Conservation (phyloP, 2,329 filamentous ascomycete species). For the Cercospora nicotianae region DNA sequence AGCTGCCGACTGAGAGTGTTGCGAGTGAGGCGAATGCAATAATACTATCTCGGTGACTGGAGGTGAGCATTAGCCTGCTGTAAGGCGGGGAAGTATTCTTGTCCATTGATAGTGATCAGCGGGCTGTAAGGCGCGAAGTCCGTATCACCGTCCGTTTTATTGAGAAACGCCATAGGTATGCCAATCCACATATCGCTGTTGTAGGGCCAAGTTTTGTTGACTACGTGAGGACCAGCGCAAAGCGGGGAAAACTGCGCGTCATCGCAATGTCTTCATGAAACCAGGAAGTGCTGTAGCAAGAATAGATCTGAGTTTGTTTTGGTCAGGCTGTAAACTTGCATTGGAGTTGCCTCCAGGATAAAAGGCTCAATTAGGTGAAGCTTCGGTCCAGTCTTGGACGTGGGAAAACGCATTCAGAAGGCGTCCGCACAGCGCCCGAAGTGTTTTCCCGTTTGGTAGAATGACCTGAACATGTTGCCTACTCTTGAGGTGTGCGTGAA, state of each 20-base stretch:
- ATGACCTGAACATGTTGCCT: no score
- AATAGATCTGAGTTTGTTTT: background rate
- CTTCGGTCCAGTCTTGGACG: background rate
- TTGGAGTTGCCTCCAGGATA: no score
- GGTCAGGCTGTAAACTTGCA: background rate
- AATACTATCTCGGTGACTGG: conserved; percentile 31
- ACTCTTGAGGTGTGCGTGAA: no score
- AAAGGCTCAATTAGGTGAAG: no score
- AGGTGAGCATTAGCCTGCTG: conserved; percentile 29
- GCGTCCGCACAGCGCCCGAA: no score
- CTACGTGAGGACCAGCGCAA: background rate
- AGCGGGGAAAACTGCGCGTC: no score
- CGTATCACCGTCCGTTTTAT: background rate
- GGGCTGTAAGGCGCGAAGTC: conserved; percentile 25
- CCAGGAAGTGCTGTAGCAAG: background rate
- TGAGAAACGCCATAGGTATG: background rate
- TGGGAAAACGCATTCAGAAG: background rate
- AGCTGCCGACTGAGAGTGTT: conserved; percentile 33
- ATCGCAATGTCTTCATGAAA: no score
- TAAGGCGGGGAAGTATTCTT: conserved; percentile 37
- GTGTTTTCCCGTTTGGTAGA: no score
- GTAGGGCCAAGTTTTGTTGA: background rate
- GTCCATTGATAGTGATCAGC: conserved; percentile 24
- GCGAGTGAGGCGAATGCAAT: conserved; percentile 34
- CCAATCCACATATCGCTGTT: background rate